phyloP scores from a whole-genome alignment of 192 early-diverging fungal species.

The Martensiomyces pterosporus region DNA sequence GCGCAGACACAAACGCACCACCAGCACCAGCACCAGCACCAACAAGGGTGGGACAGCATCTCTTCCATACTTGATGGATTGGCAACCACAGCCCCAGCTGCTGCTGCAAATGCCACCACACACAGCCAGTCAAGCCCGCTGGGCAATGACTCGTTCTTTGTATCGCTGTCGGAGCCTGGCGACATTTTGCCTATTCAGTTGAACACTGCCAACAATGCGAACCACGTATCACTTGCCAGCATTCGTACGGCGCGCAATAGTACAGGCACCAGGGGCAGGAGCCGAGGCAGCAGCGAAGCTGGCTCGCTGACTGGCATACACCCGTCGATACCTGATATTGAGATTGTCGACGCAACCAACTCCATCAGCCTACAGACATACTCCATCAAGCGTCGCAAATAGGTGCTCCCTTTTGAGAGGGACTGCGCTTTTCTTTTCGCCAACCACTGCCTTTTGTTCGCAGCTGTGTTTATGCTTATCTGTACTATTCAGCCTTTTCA shows the following conservation, averaged over 20 bases:
- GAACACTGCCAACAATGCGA: no score
- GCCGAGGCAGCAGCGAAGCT: not conserved
- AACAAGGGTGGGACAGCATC: not conserved
- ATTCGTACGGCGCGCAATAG: no score
- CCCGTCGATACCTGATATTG: constrained; percentile 24
- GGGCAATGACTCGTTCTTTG: not conserved
- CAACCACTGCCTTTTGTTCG: no score
- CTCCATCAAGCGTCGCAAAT: constrained; percentile 7
- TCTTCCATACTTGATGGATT: no score
- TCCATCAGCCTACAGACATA: constrained; percentile 3
- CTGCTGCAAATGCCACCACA: not conserved
- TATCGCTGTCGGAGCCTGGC: not conserved
- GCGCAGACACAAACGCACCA: not conserved
- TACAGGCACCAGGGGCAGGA: not conserved
- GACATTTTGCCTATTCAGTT: no score
- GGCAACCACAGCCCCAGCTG: not conserved
- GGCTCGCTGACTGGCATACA: not conserved
- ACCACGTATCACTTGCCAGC: no score
- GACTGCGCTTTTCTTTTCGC: no score
- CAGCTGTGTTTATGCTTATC: no score
- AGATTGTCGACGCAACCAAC: constrained; percentile 16
- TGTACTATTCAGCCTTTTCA: no score
- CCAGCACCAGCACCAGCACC: not conserved
- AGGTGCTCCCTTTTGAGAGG: not conserved
- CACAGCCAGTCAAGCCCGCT: not conserved